phyloP scores from a whole-genome alignment of 352 stramenopile species.

The Albugo candida region DNA sequence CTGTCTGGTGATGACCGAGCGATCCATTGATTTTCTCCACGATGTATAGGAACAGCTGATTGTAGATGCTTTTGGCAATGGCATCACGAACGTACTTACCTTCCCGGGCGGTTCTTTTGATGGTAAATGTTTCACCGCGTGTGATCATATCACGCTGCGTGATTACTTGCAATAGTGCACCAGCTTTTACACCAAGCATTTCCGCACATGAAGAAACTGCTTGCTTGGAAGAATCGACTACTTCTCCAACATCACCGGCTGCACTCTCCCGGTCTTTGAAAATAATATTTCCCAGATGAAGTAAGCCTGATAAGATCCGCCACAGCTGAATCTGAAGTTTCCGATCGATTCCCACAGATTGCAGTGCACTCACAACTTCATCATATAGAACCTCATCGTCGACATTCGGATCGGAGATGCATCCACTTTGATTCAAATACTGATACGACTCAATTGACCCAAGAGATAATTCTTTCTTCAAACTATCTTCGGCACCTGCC shows the following conservation, averaged over 20 bases:
- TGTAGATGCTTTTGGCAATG: slow-evolving; percentile 88
- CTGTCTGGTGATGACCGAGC: slow-evolving; percentile 49
- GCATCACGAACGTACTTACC: slow-evolving; percentile 75
- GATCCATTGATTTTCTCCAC: slow-evolving; percentile 64
- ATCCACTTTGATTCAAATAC: slow-evolving; percentile 79
- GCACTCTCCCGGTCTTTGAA: slow-evolving; percentile 61
- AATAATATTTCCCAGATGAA: slow-evolving; percentile 68
- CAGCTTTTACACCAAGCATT: slow-evolving; percentile 59
- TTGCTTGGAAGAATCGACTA: slow-evolving; percentile 15
- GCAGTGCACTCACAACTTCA: slow-evolving; percentile 57
- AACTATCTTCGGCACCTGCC: slow-evolving; percentile 37
- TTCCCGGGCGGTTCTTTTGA: slow-evolving; percentile 55
- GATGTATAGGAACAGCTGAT: slow-evolving; percentile 77
- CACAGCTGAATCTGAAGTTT: slow-evolving; percentile 55
- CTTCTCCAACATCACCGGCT: slow-evolving; percentile 53
- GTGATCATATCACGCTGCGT: slow-evolving; percentile 64
- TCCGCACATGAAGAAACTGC: slow-evolving; percentile 27
- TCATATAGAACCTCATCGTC: slow-evolving; percentile 78
- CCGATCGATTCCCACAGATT: slow-evolving; percentile 49
- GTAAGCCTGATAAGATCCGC: slow-evolving; percentile 46
- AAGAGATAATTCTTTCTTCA: slow-evolving; percentile 38
- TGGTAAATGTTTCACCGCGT: slow-evolving; percentile 61
- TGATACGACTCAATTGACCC: slow-evolving; percentile 30
- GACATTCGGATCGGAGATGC: slow-evolving; percentile 60
- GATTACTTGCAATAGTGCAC: slow-evolving; percentile 44